Evolutionary conservation across 768 basidiomycete genomes (phyloP).

Genomic region (Calocera viscosa): DNA sequence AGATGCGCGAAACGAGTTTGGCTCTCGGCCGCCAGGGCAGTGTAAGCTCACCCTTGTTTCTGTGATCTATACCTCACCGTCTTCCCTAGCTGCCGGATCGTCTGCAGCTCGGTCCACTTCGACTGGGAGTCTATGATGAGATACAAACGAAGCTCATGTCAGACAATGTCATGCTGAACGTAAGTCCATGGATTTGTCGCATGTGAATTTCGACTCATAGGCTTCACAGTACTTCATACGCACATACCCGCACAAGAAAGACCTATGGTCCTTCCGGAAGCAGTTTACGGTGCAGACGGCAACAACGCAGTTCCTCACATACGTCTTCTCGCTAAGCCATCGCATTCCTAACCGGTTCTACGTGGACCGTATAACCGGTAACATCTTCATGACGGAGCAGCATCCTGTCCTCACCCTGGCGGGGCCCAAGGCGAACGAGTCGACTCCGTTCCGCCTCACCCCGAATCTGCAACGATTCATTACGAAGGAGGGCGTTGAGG

Average conservation of each 20-base stretch:
- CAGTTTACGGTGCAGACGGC: constrained; percentile 89
- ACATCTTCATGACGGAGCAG: constrained; percentile 85
- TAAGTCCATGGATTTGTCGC: constrained; percentile 29
- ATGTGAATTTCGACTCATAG: background rate
- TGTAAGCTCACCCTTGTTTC: background rate
- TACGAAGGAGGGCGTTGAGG: constrained; percentile 79
- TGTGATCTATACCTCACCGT: background rate
- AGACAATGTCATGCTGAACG: constrained; percentile 71
- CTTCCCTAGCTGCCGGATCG: constrained; percentile 4
- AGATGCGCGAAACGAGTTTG: constrained; percentile 38
- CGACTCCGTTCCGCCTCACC: constrained; percentile 93
- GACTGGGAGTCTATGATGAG: constrained; percentile 42
- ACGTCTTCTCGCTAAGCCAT: constrained; percentile 68
- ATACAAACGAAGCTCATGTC: constrained; percentile 78
- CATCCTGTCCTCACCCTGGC: constrained; percentile 7
- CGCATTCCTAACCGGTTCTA: constrained; percentile 77
- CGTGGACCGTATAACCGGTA: constrained; percentile 76
- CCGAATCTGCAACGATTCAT: constrained; percentile 92
- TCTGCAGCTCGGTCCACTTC: constrained; percentile 5
- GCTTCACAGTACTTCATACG: constrained; percentile 72
- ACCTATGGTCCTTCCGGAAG: constrained; percentile 94
- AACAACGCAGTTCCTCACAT: constrained; percentile 83
- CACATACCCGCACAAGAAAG: constrained; percentile 68
- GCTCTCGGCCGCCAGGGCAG: constrained; percentile 21
- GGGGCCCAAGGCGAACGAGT: constrained; percentile 43